These are phyloP conservation scores for Tolypocladium ovalisporum DNA, from an alignment of 2,329 filamentous ascomycete species.

Conservation along the genomic window DNA sequence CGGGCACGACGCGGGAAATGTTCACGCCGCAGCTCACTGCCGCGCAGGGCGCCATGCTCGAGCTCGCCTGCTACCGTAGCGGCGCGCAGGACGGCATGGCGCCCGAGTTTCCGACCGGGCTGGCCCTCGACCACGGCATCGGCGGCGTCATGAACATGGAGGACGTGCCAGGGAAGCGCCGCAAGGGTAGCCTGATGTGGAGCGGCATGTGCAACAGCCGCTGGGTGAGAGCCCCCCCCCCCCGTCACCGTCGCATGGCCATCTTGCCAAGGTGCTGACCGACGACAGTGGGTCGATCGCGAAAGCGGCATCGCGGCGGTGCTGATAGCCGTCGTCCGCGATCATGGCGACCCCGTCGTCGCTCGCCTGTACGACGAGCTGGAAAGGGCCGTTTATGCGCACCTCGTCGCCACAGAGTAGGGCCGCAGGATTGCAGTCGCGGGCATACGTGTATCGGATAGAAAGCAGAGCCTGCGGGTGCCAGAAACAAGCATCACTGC, in stretches of 20 bases:
- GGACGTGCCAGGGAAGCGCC: slow-evolving; percentile 27
- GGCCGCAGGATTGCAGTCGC: neutral
- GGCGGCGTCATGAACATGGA: slow-evolving; percentile 27
- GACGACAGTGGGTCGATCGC: slow-evolving; percentile 23
- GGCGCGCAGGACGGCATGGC: slow-evolving; percentile 15
- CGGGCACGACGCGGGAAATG: slow-evolving; percentile 21
- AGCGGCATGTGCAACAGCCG: slow-evolving; percentile 28
- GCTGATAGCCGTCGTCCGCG: slow-evolving; percentile 26
- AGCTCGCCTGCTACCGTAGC: slow-evolving; percentile 8
- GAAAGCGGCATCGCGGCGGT: slow-evolving; percentile 27
- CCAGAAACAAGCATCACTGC: neutral
- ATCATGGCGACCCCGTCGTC: slow-evolving; percentile 24
- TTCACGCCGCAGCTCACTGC: slow-evolving; percentile 29
- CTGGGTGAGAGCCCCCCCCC: slow-evolving; percentile 23
- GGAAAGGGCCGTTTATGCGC: slow-evolving; percentile 25
- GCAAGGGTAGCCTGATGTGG: slow-evolving; percentile 32
- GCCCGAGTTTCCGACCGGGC: slow-evolving; percentile 23
- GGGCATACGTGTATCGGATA: neutral
- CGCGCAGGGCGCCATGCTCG: slow-evolving; percentile 10
- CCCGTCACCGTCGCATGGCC: neutral
- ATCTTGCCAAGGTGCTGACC: neutral
- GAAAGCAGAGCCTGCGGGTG: no score
- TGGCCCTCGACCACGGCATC: slow-evolving; percentile 25
- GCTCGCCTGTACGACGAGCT: slow-evolving; percentile 26
- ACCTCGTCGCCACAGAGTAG: neutral